Percentiles rank a stretch among this genome's conserved stretches.
Conservation (phyloP, 768 basidiomycete genomes). For the Artomyces pyxidatus region DNA sequence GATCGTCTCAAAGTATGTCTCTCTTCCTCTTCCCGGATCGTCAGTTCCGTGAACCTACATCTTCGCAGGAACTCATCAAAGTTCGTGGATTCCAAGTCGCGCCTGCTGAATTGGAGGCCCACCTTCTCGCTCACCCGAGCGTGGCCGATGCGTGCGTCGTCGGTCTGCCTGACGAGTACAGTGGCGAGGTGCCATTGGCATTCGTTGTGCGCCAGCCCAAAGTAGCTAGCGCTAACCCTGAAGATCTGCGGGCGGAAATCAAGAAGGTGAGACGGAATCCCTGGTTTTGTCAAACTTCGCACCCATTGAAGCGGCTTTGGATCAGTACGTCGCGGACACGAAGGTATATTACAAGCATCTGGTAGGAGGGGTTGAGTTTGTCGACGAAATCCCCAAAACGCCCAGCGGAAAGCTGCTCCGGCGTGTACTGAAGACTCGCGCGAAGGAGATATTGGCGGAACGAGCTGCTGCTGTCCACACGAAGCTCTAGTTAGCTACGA, state of each 20-base stretch:
- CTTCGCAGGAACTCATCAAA: constrained; percentile 52
- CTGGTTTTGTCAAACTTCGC: too few relatives aligned
- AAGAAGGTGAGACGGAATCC: constrained; percentile 9
- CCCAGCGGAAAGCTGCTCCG: constrained; percentile 24
- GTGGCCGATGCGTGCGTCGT: constrained; percentile 58
- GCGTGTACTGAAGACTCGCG: constrained; percentile 20
- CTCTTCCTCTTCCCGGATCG: not conserved
- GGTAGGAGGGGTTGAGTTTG: constrained; percentile 30
- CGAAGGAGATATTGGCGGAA: constrained; percentile 12
- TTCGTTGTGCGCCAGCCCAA: constrained; percentile 44
- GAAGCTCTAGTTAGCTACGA: too few relatives aligned
- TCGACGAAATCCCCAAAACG: constrained; percentile 27
- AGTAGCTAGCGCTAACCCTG: not conserved
- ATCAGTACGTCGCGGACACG: constrained; percentile 24
- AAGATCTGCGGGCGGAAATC: constrained; percentile 10
- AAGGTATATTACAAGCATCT: constrained; percentile 30
- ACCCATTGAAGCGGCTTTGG: not conserved
- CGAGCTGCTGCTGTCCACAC: too few relatives aligned
- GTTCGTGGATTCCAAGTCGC: constrained; percentile 68
- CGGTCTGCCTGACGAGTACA: constrained; percentile 60
- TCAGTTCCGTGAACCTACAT: constrained; percentile 17
- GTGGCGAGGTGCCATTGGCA: constrained; percentile 65
- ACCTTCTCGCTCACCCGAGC: constrained; percentile 48
- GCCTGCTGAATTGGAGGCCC: constrained; percentile 67
- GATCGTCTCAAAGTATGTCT: constrained; percentile 53